These are phyloP conservation scores for Fusarium siculi DNA, from an alignment of 2,329 filamentous ascomycete genomes.

Conservation along the genomic window DNA sequence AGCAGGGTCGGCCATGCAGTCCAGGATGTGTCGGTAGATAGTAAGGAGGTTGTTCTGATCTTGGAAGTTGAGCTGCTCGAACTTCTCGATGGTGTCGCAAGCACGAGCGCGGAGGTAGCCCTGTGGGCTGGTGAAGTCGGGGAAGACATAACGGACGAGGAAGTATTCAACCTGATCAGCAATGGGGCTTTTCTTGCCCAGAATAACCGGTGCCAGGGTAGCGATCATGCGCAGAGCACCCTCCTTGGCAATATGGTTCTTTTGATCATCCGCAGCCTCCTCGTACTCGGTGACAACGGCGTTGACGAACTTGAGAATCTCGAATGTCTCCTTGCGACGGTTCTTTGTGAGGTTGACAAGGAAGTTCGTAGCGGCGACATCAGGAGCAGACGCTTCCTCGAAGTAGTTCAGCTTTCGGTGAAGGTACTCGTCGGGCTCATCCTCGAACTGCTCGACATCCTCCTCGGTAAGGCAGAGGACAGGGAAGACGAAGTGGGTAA, in stretches of 20 bases:
- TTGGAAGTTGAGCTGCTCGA: constrained; percentile 96
- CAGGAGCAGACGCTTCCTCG: constrained; percentile 94
- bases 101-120: constrained; percentile 94
- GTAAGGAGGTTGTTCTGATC: constrained; percentile 94
- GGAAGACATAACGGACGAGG: constrained; percentile 97
- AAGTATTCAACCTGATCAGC: constrained; percentile 98
- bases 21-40: constrained; percentile 96
- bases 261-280: constrained; percentile 82
- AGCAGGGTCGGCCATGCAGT: constrained; percentile 95
- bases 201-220: constrained; percentile 89
- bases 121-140: constrained; percentile 92
- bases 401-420: constrained; percentile 98
- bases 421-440: constrained; percentile 95
- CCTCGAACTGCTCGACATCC: constrained; percentile 92
- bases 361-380: constrained; percentile 97
- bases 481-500: constrained; percentile 95
- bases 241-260: constrained; percentile 95
- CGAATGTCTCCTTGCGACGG: constrained; percentile 94
- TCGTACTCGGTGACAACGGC: constrained; percentile 95
- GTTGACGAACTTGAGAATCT: constrained; percentile 94
- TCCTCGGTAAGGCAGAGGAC: constrained; percentile 92
- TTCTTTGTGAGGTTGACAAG: constrained; percentile 93
- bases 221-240: constrained; percentile 97
- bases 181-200: constrained; percentile 98
- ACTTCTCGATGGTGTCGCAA: constrained; percentile 98